Base-by-base conservation (phyloP, 179 eudicot species). In the Carnegiea gigantea region DNA sequence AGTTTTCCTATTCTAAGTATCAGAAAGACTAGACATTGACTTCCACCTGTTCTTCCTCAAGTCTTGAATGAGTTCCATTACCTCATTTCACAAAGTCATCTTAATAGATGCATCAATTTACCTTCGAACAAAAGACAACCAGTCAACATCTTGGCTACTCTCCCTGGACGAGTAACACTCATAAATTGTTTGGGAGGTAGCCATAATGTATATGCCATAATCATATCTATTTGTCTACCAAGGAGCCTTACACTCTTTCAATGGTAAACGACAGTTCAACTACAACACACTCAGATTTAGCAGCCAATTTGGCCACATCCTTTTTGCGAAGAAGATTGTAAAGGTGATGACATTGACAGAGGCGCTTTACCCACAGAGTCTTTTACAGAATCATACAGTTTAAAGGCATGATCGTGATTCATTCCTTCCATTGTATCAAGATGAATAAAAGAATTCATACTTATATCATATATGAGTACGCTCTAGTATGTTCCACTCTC, bases 371-470 rank as follows among this genome's bases (percentile, higher is more conserved):
- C 81, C 51, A 82, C 33, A 30, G 26, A 46, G 28, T 59, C 70
- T 80, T 82, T 71, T 11, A 82, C n/a, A 9, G 78, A 80, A 44
- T 78, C 77, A 36, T 82, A 82, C 72, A 82, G 53, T 13, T 82
- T 82, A 44, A 53, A 30, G 71, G 77, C 84, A 77, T 24, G 48
- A 21, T 24, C 28, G 24, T 44, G 59, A 38, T 38, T 38, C 43
- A 38, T 38, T 3, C 43, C 43, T 38, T 38, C 43, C 43, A 38
- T 38, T 38, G 72, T 77, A 17, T 82, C 84, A 28, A 54, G 49
- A 73, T 82, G 81, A 43, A 77, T 33, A 46, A 82, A 82, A 6
- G 78, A 75, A 72, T 78, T 82, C 73, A 3, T 60, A n/a, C 40
- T 1, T 77, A 68, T 78, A 11, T 44, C 64, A 21, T 82, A 73